A percentile compares a stretch with the other conserved stretches of the same genome.
Evolutionary conservation across 163 green algal genomes (phyloP).

Genomic region (Volvox carteri): DNA sequence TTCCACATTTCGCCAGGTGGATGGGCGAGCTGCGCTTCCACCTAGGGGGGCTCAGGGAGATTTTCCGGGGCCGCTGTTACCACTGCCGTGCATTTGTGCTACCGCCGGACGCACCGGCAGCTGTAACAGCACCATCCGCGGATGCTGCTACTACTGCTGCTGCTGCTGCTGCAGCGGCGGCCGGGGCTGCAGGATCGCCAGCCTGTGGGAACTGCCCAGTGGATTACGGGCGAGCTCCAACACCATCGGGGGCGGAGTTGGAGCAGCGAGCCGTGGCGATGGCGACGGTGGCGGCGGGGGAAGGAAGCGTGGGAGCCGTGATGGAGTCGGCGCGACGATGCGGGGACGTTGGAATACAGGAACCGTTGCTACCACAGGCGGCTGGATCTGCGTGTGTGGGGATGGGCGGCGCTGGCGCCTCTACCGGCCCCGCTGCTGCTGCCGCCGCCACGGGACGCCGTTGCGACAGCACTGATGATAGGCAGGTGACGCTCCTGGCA

Average conservation of each 20-base stretch:
- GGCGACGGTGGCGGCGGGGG: background rate
- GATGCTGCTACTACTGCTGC: background rate
- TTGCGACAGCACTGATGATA: background rate
- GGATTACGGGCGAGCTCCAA: background rate
- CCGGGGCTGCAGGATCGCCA: too few species aligned
- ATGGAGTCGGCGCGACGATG: background rate
- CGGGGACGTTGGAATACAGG: background rate
- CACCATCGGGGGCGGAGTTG: background rate
- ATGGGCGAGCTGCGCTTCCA: conserved; percentile 64
- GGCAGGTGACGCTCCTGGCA: background rate
- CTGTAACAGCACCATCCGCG: background rate
- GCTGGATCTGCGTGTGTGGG: background rate
- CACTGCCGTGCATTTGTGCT: conserved; percentile 45
- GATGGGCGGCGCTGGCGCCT: background rate
- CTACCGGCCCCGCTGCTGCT: too few species aligned
- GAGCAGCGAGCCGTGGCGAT: background rate
- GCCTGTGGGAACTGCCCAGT: background rate
- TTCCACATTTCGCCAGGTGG: conserved; percentile 61
- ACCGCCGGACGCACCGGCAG: conserved; percentile 15
- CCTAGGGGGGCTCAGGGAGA: conserved; percentile 55
- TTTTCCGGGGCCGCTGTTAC: conserved; percentile 48
- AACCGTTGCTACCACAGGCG: background rate
- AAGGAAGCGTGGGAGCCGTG: background rate
- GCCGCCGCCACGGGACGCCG: too few species aligned
- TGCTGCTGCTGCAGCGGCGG: background rate